A percentile compares a stretch with the other conserved stretches of the same genome.
Conservation (phyloP, 805 yeast genomes). For the Schwanniomyces vanrijiae region DNA sequence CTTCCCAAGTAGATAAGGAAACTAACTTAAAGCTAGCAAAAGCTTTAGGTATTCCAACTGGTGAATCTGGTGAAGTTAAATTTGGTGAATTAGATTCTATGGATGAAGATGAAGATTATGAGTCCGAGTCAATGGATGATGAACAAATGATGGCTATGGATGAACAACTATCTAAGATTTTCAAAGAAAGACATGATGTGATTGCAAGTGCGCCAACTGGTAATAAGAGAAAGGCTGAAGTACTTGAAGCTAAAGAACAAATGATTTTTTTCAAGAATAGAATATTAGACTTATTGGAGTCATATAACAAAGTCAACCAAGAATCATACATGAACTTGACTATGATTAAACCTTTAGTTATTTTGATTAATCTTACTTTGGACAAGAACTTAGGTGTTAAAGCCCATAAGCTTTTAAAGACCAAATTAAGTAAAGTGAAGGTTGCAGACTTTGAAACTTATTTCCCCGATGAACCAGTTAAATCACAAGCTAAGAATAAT, state of each 20-base stretch:
- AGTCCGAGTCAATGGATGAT: slow-evolving; percentile 80
- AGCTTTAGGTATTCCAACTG: slow-evolving; percentile 64
- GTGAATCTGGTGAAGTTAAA: slow-evolving; percentile 44
- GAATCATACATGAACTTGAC: slow-evolving; percentile 39
- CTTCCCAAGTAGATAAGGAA: slow-evolving; percentile 30
- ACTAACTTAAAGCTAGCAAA: slow-evolving; percentile 67
- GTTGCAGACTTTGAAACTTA: slow-evolving; percentile 20
- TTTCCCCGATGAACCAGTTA: slow-evolving; percentile 15
- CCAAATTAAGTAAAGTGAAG: slow-evolving; percentile 53
- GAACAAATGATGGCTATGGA: slow-evolving; percentile 96
- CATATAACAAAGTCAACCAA: slow-evolving; percentile 50
- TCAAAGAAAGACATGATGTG: slow-evolving; percentile 77
- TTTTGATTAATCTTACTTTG: slow-evolving; percentile 62
- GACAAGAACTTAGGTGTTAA: slow-evolving; percentile 72
- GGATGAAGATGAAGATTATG: slow-evolving; percentile 58
- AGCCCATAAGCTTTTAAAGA: slow-evolving; percentile 69
- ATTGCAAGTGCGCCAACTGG: slow-evolving; percentile 52
- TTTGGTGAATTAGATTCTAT: slow-evolving; percentile 34
- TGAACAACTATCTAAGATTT: slow-evolving; percentile 76
- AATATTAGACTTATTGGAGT: slow-evolving; percentile 73
- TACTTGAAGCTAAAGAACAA: slow-evolving; percentile 74
- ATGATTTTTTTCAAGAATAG: slow-evolving; percentile 78
- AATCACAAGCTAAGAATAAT: slow-evolving; percentile 14
- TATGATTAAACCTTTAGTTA: slow-evolving; percentile 56
- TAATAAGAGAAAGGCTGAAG: slow-evolving; percentile 68